These are phyloP conservation scores for Berberis thunbergii DNA, from an alignment of 164 flowering plant species.

Conservation along the genomic window DNA sequence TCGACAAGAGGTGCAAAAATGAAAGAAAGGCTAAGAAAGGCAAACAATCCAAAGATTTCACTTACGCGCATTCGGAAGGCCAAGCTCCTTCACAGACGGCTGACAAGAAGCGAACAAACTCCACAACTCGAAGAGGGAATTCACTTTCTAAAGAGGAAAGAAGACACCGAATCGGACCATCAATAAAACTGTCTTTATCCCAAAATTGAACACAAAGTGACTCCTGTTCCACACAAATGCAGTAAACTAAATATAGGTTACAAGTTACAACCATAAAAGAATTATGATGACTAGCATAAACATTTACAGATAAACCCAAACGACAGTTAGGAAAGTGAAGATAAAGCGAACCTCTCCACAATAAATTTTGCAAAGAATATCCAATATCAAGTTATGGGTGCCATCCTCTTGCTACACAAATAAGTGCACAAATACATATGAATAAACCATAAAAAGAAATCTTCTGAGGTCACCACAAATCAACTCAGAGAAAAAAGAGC, in stretches of 20 bases:
- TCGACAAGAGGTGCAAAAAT: too few species aligned
- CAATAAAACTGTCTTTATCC: slow-evolving; percentile 81
- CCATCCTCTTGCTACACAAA: slow-evolving; percentile 63
- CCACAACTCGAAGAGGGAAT: slow-evolving; percentile 60
- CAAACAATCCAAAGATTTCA: slow-evolving; percentile 6
- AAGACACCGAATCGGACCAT: slow-evolving; percentile 88
- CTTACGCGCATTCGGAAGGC: slow-evolving; percentile 97
- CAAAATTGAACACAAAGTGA: slow-evolving; percentile 91
- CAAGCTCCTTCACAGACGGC: slow-evolving; percentile 88
- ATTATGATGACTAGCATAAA: neutral
- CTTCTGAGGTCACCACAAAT: neutral
- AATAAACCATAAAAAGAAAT: slow-evolving; percentile 1
- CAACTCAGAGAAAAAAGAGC: neutral
- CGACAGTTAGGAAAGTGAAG: slow-evolving; percentile 5
- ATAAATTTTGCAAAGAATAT: slow-evolving; percentile 70
- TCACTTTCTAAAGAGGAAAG: slow-evolving; percentile 74
- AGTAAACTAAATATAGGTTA: neutral
- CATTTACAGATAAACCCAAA: neutral
- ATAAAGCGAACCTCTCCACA: slow-evolving; percentile 70
- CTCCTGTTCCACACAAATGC: slow-evolving; percentile 38
- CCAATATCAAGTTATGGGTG: slow-evolving; percentile 52
- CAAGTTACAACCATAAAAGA: neutral
- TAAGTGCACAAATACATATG: slow-evolving; percentile 7
- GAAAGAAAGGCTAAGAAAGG: neutral
- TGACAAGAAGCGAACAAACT: slow-evolving; percentile 64